Percentiles rank a stretch among this genome's conserved stretches.
phyloP scores from a whole-genome alignment of 148 eudicot species.

The Camellia lanceoleosa region DNA sequence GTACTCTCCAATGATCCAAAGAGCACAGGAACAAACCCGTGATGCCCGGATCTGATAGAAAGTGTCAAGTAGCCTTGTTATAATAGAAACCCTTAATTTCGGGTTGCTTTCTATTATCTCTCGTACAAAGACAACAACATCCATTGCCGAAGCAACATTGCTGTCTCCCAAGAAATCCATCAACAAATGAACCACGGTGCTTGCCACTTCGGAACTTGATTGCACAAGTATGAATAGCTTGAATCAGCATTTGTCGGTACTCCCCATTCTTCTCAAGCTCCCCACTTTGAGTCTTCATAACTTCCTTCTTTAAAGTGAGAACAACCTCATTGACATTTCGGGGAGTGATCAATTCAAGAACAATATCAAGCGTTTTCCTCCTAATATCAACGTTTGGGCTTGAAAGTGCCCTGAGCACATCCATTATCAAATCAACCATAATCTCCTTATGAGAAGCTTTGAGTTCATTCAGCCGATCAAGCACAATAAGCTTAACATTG shows the following conservation, averaged over 20 bases:
- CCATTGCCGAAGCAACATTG: constrained; percentile 82
- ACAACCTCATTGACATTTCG: constrained; percentile 78
- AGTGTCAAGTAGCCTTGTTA: constrained; percentile 71
- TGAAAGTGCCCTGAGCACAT: constrained; percentile 78
- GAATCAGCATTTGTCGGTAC: constrained; percentile 83
- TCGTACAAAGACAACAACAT: constrained; percentile 76
- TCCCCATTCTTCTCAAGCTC: constrained; percentile 85
- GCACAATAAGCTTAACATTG: constrained; percentile 84
- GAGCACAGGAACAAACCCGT: constrained; percentile 78
- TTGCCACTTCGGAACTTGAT: constrained; percentile 86
- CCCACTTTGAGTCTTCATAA: constrained; percentile 76
- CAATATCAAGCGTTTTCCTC: constrained; percentile 74
- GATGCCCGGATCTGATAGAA: constrained; percentile 85
- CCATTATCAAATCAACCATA: constrained; percentile 87
- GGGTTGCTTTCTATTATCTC: constrained; percentile 85
- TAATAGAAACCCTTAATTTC: constrained; percentile 74
- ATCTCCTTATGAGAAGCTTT: constrained; percentile 65
- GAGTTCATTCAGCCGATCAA: constrained; percentile 73
- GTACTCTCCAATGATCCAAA: constrained; percentile 85
- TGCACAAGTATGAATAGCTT: constrained; percentile 83
- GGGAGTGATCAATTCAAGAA: constrained; percentile 72
- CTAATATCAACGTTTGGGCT: constrained; percentile 79
- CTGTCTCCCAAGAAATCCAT: constrained; percentile 91
- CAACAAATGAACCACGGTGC: constrained; percentile 82
- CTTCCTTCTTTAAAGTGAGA: constrained; percentile 81